Evolutionary conservation across 768 basidiomycete species (phyloP), one percentile per base, ranked within the genome.

Genomic region (Cyathus striatus): DNA sequence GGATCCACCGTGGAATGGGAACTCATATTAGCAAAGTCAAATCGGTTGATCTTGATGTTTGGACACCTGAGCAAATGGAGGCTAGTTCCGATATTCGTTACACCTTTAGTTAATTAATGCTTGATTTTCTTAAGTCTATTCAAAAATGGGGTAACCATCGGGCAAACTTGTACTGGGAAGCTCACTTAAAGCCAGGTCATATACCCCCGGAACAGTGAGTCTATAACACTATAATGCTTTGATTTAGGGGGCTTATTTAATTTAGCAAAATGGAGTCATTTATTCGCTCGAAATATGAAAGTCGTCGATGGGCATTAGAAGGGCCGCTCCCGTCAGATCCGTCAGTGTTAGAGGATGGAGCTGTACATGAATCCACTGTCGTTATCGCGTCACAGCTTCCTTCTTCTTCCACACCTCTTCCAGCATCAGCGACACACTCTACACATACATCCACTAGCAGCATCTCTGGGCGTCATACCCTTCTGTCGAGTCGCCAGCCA

Each of bases 201-300:
- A 52, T 87, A 17, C 94, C 95, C 26, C 87, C 90, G 4, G 95
- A 99, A 51, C 95, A 97, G 94, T 97, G 54, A 57, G 91, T 76
- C 17, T 6, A n/a, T 22, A 41, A 5, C 14, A 26, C 22, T 14
- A 16, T 21, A 27, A 6, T 27, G 6, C 6, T 41, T 7, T 30
- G n/a, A n/a, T n/a, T n/a, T n/a, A n/a, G n/a, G n/a, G n/a, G n/a
- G n/a, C n/a, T 27, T 22, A 12, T 6, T 16, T 21, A n/a, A 18
- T 58, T n/a, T n/a, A 95, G 94, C 61, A 98, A 98, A 77, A 93
- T 98, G 73, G 95, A 98, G 45, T 92, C 90, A 0, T 98, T 93
- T 64, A 88, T 98, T 47, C 85, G 95, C 39, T 93, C 90, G 17
- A 98, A 99, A 62, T 99, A 99, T 61, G 95, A 99, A 63, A 81